Conservation (phyloP, 2,329 filamentous ascomycete genomes). For the Fusarium hostae region DNA sequence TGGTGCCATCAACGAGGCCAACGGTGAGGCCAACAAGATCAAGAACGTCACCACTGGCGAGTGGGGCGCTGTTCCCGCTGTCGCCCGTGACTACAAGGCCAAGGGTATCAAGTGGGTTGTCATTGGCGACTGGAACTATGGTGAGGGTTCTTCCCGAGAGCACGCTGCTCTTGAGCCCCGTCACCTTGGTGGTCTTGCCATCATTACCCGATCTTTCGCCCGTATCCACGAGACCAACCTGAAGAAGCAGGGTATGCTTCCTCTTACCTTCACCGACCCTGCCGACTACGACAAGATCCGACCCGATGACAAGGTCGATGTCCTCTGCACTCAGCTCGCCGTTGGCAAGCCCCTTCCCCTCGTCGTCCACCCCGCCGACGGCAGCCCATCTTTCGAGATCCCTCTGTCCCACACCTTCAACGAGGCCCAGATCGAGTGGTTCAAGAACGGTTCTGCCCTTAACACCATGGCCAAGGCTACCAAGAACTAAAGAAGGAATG, state of each 20-base stretch:
- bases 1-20: conserved; percentile 94
- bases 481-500: conserved; percentile 47
- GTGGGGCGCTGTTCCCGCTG: conserved; percentile 88
- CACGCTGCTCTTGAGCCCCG: conserved; percentile 97
- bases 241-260: conserved; percentile 99
- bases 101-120: conserved; percentile 98
- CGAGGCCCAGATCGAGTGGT: conserved; percentile 97
- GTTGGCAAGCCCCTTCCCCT: conserved; percentile 95
- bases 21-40: conserved; percentile 97
- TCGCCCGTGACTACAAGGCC: conserved; percentile 98
- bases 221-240: conserved; percentile 99
- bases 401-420: conserved; percentile 97
- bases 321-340: conserved; percentile 87
- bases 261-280: conserved; percentile 92
- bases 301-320: conserved; percentile 89
- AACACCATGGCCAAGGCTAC: conserved; percentile 95
- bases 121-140: conserved; percentile 99
- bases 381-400: conserved; percentile 77
- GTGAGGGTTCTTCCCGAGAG: conserved; percentile 96
- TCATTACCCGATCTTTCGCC: conserved; percentile 94
- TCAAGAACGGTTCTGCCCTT: conserved; percentile 95
- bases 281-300: conserved; percentile 98
- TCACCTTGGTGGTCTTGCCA: conserved; percentile 95
- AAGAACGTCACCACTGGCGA: conserved; percentile 88
- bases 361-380: conserved; percentile 90